Conservation (phyloP, 2,329 filamentous ascomycete species). For the Clarireedia hainanense region DNA sequence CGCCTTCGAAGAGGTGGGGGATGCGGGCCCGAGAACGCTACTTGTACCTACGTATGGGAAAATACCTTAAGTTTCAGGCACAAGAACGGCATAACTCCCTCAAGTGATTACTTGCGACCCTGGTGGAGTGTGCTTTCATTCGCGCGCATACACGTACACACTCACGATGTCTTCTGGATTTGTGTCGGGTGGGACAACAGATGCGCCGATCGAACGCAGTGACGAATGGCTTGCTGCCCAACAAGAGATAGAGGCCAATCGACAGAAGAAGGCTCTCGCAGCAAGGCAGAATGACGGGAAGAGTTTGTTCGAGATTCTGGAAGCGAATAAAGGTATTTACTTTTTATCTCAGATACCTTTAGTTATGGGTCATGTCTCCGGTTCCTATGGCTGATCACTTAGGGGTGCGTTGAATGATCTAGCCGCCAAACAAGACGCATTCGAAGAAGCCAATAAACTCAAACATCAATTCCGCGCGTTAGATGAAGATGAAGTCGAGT, state of each 20-base stretch:
- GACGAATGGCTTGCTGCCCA: constrained; percentile 30
- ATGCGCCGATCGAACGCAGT: constrained; percentile 34
- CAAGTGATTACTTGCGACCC: neutral
- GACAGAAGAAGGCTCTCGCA: constrained; percentile 29
- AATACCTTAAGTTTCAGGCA: no score
- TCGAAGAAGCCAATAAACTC: constrained; percentile 64
- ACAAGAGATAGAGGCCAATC: constrained; percentile 32
- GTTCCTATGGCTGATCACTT: constrained; percentile 26
- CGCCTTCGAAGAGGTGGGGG: no score
- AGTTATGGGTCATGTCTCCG: neutral
- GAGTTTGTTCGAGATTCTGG: constrained; percentile 65
- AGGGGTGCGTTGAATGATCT: constrained; percentile 24
- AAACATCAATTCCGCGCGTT: constrained; percentile 71
- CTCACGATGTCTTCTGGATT: constrained; percentile 39
- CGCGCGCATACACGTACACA: neutral
- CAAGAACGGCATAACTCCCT: neutral
- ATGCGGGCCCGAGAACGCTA: no score
- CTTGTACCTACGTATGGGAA: no score
- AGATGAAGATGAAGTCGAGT: constrained; percentile 73
- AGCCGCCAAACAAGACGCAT: constrained; percentile 76
- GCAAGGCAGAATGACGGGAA: constrained; percentile 39
- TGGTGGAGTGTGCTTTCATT: neutral
- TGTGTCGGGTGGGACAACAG: constrained; percentile 41
- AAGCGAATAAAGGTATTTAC: constrained; percentile 68
- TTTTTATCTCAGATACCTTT: constrained; percentile 4